phyloP scores from a whole-genome alignment of 2,329 filamentous ascomycete genomes.

The Aureobasidium sp. region DNA sequence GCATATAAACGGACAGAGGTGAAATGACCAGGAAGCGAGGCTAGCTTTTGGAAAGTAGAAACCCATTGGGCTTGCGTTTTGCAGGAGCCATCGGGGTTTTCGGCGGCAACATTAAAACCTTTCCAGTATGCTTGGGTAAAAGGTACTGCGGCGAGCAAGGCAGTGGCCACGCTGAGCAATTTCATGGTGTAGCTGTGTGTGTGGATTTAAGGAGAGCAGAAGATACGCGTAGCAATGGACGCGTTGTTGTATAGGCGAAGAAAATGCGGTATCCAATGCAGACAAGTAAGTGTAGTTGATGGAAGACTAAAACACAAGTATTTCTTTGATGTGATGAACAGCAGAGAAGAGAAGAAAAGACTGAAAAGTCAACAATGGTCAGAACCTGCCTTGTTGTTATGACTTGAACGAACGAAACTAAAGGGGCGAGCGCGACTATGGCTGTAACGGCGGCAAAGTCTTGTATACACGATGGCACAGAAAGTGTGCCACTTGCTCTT shows the following conservation, averaged over 20 bases:
- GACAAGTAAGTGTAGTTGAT: not conserved
- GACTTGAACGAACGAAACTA: not conserved
- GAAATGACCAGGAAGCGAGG: conserved; percentile 46
- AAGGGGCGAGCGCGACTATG: conserved; percentile 1
- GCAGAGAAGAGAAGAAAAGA: not conserved
- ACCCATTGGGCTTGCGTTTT: conserved; percentile 33
- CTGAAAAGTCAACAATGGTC: not conserved
- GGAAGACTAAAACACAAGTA: not conserved
- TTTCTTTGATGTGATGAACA: not conserved
- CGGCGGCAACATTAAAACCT: conserved; percentile 38
- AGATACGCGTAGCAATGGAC: not conserved
- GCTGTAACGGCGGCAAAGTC: conserved; percentile 8
- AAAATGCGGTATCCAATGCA: not conserved
- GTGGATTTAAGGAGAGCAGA: not conserved
- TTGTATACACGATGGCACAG: not conserved
- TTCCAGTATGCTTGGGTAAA: conserved; percentile 33
- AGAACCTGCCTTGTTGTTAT: not conserved
- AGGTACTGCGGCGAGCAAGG: conserved; percentile 29
- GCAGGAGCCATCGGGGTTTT: conserved; percentile 34
- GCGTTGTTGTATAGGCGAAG: not conserved
- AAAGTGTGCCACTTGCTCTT: not conserved
- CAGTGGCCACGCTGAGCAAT: conserved; percentile 24
- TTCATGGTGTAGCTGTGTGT: not conserved
- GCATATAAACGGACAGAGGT: conserved; percentile 57
- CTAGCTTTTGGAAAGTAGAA: conserved; percentile 32